Conservation (phyloP, 306 rosid genomes). For the Adenanthera pavonina region DNA sequence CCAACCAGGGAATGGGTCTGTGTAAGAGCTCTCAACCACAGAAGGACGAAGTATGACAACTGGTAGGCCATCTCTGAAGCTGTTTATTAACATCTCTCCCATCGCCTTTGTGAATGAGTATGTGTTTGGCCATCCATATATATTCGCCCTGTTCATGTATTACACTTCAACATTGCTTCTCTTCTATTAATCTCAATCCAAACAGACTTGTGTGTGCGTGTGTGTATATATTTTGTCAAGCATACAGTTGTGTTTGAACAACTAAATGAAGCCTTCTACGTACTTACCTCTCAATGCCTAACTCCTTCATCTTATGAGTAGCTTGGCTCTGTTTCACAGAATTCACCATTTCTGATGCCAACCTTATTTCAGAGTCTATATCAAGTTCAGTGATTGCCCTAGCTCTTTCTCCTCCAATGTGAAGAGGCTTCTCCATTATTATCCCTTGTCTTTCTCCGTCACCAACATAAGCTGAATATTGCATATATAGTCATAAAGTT, state of each 20-base stretch:
- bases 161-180: too few species aligned
- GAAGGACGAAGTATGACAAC: constrained; percentile 56
- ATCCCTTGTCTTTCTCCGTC: constrained; percentile 48
- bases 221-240: too few species aligned
- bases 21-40: constrained; percentile 55
- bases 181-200: too few species aligned
- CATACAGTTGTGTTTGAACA: too few species aligned
- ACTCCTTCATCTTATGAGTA: too few species aligned
- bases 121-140: constrained; percentile 63
- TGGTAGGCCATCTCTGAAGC: constrained; percentile 54
- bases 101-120: constrained; percentile 53
- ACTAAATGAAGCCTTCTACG: too few species aligned
- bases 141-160: constrained; percentile 40
- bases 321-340: too few species aligned
- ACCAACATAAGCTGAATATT: constrained; percentile 52
- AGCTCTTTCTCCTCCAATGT: neutral
- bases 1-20: constrained; percentile 64
- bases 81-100: constrained; percentile 44
- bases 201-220: too few species aligned
- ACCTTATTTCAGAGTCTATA: constrained; percentile 47
- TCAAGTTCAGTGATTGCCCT: constrained; percentile 23
- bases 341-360: constrained; percentile 44
- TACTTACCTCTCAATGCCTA: constrained; percentile 59
- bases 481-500: neutral
- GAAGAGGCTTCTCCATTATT: neutral